A percentile compares a stretch with the other conserved stretches of the same genome.
These are phyloP conservation scores for Neurospora sp. DNA, from an alignment of 495 filamentous ascomycete species.

Conservation along the genomic window DNA sequence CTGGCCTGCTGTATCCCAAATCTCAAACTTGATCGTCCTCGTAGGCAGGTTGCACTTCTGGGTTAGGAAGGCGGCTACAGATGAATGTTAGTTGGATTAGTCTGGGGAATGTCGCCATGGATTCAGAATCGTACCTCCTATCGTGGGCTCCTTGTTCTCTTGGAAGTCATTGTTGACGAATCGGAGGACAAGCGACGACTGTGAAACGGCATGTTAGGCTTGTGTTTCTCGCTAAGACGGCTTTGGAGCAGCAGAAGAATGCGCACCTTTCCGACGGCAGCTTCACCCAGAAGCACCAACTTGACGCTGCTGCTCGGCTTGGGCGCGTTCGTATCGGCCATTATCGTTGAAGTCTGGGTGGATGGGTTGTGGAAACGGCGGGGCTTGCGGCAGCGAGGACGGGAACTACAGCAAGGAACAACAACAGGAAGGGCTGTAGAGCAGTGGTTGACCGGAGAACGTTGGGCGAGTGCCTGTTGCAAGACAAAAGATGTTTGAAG, in stretches of 20 bases:
- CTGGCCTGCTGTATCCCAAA: slow-evolving; percentile 98
- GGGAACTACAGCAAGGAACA: neutral
- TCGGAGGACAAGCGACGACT: slow-evolving; percentile 96
- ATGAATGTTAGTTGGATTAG: neutral
- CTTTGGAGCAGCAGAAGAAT: neutral
- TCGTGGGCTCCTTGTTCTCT: slow-evolving; percentile 99
- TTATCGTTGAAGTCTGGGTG: slow-evolving; percentile 11
- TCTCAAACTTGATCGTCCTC: slow-evolving; percentile 98
- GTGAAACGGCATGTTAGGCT: slow-evolving; percentile 14
- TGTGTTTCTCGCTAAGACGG: neutral
- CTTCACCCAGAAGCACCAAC: slow-evolving; percentile 92
- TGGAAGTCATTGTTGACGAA: slow-evolving; percentile 99
- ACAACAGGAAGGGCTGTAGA: neutral
- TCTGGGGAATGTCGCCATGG: neutral
- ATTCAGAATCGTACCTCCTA: slow-evolving; percentile 63
- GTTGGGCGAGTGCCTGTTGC: neutral
- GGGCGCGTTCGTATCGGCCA: slow-evolving; percentile 53
- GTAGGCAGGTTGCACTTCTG: slow-evolving; percentile 96
- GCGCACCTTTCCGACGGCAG: slow-evolving; percentile 92
- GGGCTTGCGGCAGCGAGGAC: neutral
- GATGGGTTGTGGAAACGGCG: neutral
- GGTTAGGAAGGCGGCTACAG: slow-evolving; percentile 85
- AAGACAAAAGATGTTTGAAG: neutral
- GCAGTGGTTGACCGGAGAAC: neutral
- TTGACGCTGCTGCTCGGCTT: slow-evolving; percentile 99